Percentiles rank a stretch among this genome's conserved stretches.
These are phyloP conservation scores for Tetrapisispora taiwanensis DNA, from an alignment of 805 yeast species.

Conservation along the genomic window DNA sequence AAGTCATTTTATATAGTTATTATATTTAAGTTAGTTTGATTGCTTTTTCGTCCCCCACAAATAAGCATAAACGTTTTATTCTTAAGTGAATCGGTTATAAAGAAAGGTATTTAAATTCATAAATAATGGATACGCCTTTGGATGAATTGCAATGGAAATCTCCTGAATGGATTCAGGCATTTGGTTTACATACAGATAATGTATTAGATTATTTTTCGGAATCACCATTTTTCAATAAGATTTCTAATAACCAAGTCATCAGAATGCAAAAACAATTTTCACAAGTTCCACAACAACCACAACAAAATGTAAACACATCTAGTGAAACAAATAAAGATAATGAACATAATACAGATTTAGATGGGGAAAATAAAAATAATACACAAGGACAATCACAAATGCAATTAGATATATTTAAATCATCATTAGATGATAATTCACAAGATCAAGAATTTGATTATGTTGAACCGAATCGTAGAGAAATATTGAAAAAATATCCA, in stretches of 20 bases:
- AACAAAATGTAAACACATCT: constrained; percentile 1
- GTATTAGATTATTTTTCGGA: constrained; percentile 88
- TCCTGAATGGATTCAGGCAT: constrained; percentile 92
- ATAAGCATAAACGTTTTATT: too few species aligned
- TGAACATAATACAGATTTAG: neutral
- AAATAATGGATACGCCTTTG: constrained; percentile 27
- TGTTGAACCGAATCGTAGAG: constrained; percentile 17
- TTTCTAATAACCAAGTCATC: constrained; percentile 87
- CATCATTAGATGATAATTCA: constrained; percentile 2
- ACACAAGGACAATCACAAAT: neutral
- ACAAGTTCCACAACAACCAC: constrained; percentile 6
- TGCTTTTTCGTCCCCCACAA: too few species aligned
- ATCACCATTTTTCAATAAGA: constrained; percentile 90
- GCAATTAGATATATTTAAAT: constrained; percentile 3
- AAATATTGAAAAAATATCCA: constrained; percentile 21
- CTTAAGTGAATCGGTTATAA: too few species aligned
- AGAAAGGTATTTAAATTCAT: too few species aligned
- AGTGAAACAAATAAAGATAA: neutral
- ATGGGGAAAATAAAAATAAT: constrained; percentile 1
- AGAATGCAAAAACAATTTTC: constrained; percentile 88
- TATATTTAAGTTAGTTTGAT: too few species aligned
- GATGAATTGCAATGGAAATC: constrained; percentile 96
- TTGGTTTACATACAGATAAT: constrained; percentile 78
- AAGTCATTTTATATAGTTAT: too few species aligned
- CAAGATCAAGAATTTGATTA: constrained; percentile 13